Base-by-base conservation (phyloP, 169 alveolate species). In the Eimeria acervulina region DNA sequence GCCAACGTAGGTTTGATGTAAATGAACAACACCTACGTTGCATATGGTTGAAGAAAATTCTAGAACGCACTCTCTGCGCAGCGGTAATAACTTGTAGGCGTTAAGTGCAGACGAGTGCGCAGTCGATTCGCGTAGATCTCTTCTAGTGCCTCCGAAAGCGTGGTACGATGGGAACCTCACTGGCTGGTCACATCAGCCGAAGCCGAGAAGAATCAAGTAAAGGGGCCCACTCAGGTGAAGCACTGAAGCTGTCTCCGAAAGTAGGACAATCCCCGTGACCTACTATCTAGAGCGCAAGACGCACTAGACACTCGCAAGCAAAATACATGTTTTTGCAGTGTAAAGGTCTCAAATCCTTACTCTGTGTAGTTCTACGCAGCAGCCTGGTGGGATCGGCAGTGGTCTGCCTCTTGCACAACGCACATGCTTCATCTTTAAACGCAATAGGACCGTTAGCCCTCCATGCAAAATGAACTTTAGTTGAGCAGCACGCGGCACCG, bases 341-440 rank as follows among this genome's bases (percentile, higher is more conserved):
- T 26, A n/a, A 23, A 23, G n/a, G n/a, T n/a, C 74, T 6, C 74
- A n/a, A 33, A 23, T 0, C 23, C 3, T 1, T 63, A n/a, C 15
- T 38, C 74, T 1, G 38, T n/a, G n/a, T n/a, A n/a, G n/a, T n/a
- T n/a, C n/a, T n/a, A n/a, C n/a, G n/a, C 80, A 28, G 80, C 44
- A 0, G 47, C 80, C 0, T 42, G 42, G 44, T 47, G 28, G 47
- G n/a, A 33, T 2, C 47, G 8, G 23, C 23, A 19, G 1, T n/a
- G 23, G 87, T 21, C 36, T n/a, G 61, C 36, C 40, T 38, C 23
- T n/a, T 15, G 59, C 40, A 21, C 33, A 21, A n/a, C 87, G 38
- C 87, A 76, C 87, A 21, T 0, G 21, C 87, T 76, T 63, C 87
- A 76, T 76, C 87, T 76, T 40, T 40, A 76, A 7, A 40, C 21